Percentiles rank a stretch among this genome's conserved stretches.
Conservation (phyloP, 1,284 basidiomycete genomes). For the Sanghuangporus sanghuang region DNA sequence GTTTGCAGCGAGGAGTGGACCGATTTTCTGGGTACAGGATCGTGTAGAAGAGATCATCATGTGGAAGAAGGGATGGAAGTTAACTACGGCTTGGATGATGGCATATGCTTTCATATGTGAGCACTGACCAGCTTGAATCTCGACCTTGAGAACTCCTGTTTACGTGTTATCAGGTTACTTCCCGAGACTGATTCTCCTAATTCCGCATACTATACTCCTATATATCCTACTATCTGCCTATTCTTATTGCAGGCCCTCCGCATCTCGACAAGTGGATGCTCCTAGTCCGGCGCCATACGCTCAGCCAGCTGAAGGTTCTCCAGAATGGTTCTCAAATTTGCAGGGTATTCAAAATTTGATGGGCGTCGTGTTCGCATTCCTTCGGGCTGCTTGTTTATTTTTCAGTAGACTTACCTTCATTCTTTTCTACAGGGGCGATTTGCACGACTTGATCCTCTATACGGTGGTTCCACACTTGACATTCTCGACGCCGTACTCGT, state of each 20-base stretch:
- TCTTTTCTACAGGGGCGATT: conserved; percentile 39
- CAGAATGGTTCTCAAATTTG: conserved; percentile 73
- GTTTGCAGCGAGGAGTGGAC: conserved; percentile 61
- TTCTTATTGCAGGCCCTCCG: conserved; percentile 29
- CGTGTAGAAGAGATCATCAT: conserved; percentile 66
- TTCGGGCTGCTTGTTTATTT: not conserved
- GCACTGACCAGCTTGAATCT: conserved; percentile 24
- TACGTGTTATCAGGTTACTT: conserved; percentile 48
- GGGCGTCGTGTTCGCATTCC: conserved; percentile 55
- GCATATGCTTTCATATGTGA: conserved; percentile 66
- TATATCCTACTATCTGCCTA: conserved; percentile 54
- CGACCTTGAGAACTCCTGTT: not conserved
- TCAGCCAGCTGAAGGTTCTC: conserved; percentile 44
- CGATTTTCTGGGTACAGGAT: conserved; percentile 76
- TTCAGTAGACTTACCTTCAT: not conserved
- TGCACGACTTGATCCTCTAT: conserved; percentile 33
- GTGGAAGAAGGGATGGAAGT: conserved; percentile 66
- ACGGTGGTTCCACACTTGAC: conserved; percentile 36
- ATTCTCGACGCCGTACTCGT: conserved; percentile 50
- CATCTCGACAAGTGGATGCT: conserved; percentile 21
- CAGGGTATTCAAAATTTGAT: conserved; percentile 80
- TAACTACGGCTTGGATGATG: conserved; percentile 62
- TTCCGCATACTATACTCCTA: conserved; percentile 55
- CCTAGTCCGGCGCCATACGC: conserved; percentile 34
- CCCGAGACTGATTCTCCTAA: conserved; percentile 56